Evolutionary conservation across 345 rosid genomes (phyloP).

Genomic region (Adansonia digitata): DNA sequence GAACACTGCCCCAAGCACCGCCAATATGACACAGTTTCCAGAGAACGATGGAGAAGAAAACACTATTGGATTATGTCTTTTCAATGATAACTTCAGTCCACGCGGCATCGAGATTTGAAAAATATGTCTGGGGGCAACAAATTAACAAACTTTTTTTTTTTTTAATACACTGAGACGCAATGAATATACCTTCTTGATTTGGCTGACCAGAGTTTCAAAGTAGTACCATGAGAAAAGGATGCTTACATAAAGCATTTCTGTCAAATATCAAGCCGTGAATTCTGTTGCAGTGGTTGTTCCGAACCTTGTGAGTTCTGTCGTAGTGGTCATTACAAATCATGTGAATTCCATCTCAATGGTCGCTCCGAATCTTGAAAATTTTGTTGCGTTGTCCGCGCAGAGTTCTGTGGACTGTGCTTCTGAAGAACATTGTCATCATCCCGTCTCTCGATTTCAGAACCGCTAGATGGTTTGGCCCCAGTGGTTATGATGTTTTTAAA

Average conservation of each 20-base stretch:
- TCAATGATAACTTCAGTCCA: too few relatives aligned
- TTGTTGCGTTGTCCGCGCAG: constrained; percentile 7
- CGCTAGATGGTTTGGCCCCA: constrained; percentile 63
- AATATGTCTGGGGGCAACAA: constrained; percentile 10
- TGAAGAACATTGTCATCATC: constrained; percentile 30
- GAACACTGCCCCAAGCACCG: not conserved
- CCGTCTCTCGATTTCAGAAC: constrained; percentile 32
- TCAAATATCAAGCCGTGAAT: constrained; percentile 15
- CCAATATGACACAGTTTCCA: not conserved
- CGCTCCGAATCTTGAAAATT: constrained; percentile 5
- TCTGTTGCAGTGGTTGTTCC: constrained; percentile 1
- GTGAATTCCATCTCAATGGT: not conserved
- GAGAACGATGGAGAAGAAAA: not conserved
- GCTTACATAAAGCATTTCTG: not conserved
- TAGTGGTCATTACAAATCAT: not conserved
- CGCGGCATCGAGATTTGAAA: not conserved
- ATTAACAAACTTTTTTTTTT: too few relatives aligned
- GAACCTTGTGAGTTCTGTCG: constrained; percentile 10
- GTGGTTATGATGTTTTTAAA: constrained; percentile 60
- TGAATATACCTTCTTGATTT: constrained; percentile 6
- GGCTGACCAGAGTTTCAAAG: not conserved
- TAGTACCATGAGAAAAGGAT: not conserved
- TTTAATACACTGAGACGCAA: constrained; percentile 30
- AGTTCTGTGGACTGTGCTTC: constrained; percentile 22
- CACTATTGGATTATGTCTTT: not conserved